phyloP scores from a whole-genome alignment of 768 basidiomycete genomes.

The Sporobolomyces pararoseus region DNA sequence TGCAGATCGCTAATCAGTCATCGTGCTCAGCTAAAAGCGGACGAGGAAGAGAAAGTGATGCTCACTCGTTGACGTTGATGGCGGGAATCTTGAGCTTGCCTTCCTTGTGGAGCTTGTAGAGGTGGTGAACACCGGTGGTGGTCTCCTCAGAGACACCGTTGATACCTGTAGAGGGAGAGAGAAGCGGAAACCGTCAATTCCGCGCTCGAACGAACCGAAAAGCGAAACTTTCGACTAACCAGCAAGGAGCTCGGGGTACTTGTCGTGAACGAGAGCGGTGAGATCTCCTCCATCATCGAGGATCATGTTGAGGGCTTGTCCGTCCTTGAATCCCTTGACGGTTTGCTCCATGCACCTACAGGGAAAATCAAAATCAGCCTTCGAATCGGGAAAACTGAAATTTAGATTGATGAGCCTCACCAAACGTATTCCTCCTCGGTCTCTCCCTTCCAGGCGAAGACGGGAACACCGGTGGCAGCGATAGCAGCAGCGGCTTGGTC shows the following conservation, averaged over 20 bases:
- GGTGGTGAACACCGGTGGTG: slow-evolving; percentile 97
- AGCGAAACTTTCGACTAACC: slow-evolving; percentile 53
- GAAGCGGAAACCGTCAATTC: too few relatives aligned
- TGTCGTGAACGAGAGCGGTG: slow-evolving; percentile 89
- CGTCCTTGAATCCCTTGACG: slow-evolving; percentile 75
- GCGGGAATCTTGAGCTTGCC: slow-evolving; percentile 95
- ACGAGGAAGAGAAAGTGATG: neutral
- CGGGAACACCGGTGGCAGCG: slow-evolving; percentile 95
- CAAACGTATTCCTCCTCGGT: slow-evolving; percentile 97
- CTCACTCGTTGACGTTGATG: slow-evolving; percentile 82
- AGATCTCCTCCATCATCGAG: slow-evolving; percentile 98
- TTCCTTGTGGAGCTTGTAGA: slow-evolving; percentile 96
- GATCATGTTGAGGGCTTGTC: slow-evolving; percentile 92
- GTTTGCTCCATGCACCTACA: slow-evolving; percentile 69
- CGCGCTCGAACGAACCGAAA: too few relatives aligned
- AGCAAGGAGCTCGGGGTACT: slow-evolving; percentile 81
- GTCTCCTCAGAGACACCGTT: slow-evolving; percentile 97
- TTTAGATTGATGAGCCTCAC: slow-evolving; percentile 59
- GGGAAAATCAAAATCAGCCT: neutral
- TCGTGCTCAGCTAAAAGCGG: too few relatives aligned
- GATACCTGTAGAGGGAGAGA: slow-evolving; percentile 61
- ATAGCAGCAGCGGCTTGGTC: slow-evolving; percentile 93
- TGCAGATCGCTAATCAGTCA: too few relatives aligned
- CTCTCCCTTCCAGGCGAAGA: slow-evolving; percentile 99
- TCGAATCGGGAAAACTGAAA: neutral